A percentile compares a stretch with the other conserved stretches of the same genome.
Evolutionary conservation across 148 eudicot genomes (phyloP).

Genomic region (Camellia sinensis): DNA sequence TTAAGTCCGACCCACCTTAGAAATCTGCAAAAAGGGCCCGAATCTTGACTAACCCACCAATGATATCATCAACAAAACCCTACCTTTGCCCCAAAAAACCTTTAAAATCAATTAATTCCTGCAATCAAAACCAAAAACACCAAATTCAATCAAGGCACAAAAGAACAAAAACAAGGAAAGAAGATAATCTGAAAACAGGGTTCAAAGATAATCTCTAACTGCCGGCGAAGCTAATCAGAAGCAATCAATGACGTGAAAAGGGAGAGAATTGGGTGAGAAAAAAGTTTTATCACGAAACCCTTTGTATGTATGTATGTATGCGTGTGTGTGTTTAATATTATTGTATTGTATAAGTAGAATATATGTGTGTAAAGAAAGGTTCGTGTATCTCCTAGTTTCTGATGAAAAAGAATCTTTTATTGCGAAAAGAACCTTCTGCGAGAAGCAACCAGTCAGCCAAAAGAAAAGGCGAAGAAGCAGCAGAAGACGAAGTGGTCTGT

Average conservation of each 20-base stretch:
- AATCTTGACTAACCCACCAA: constrained; percentile 2
- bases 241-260: constrained; percentile 2
- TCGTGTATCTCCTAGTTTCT: neutral
- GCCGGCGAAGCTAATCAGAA: constrained; percentile 3
- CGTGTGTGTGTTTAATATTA: neutral
- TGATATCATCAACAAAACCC: constrained; percentile 19
- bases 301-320: neutral
- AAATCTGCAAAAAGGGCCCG: neutral
- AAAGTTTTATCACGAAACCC: constrained; percentile 30
- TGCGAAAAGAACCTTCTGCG: neutral
- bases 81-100: constrained; percentile 13
- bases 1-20: constrained; percentile 5
- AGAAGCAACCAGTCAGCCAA: neutral
- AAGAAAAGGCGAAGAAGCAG: neutral
- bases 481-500: neutral
- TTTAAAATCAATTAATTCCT: constrained; percentile 21
- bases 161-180: neutral
- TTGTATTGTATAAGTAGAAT: too few relatives aligned
- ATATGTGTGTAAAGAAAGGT: neutral
- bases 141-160: neutral
- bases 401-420: neutral
- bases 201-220: constrained; percentile 4
- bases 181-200: neutral
- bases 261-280: constrained; percentile 14
- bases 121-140: constrained; percentile 14